Evolutionary conservation across 2,329 filamentous ascomycete species (phyloP), one percentile per base, ranked within the genome.

Genomic region (Ceratocystis eucalypticola): DNA sequence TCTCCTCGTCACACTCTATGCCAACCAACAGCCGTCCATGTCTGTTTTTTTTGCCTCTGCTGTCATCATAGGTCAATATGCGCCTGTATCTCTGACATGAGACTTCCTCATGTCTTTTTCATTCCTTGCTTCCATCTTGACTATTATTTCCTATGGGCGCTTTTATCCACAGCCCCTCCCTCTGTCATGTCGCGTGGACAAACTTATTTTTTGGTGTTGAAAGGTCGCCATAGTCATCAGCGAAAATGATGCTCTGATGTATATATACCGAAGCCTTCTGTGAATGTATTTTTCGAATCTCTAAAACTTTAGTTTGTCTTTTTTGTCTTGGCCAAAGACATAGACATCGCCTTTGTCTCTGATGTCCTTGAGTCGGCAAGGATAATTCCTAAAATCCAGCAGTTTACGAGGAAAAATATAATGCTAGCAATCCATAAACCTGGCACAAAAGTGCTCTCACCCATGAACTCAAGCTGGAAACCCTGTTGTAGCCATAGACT

Each of bases 351-450:
- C 22, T 65, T 62, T 33, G 41, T 66, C 28, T 66, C 50, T 15
- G 20, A 28, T 25, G n/a, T 6, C 20, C 25, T 55, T 15, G 79
- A 80, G 74, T 97, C 94, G 1, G 74, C 74, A 5, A 96, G 82
- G 55, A 97, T 85, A 61, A 95, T 78, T 0, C 89, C 89, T 48
- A 99, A 74, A 65, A 97, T 89, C 85, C 90, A 95, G 70, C 86
- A 87, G 74, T 99, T 97, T 17, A 91, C 83, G 1, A 85, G 74
- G 73, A 96, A 97, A 77, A 99, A 97, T 0, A 77, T 77, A 15
- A 96, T 74, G 0, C 89, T 88, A 0, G 90, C 81, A 0, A 83
- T 69, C 84, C 90, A 97, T 1, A 99, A 77, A 0, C 91, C 91
- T 0, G 92, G 91, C 8, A 91, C 82, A 73, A 96, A 99, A 0